Evolutionary conservation across 176 grass and related monocot genomes (phyloP), one percentile per base, ranked within the genome.

Genomic region (Otatea glauca): DNA sequence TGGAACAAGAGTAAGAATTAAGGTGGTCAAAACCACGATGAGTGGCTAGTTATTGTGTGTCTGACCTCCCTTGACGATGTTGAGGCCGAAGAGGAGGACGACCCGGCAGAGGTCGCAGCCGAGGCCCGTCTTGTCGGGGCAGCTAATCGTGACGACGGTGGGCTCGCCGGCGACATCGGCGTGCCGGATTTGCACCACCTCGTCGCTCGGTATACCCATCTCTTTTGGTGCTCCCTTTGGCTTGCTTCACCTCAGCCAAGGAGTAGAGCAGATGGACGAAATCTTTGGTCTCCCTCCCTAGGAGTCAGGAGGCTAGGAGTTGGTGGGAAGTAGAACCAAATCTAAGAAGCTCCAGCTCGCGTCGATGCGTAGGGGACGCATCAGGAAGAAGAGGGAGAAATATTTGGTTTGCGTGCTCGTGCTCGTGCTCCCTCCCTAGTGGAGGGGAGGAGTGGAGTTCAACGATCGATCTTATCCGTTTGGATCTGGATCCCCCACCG

Each of bases 11-110:
- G 54, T 7, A n/a, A 37, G 35, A 37, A 37, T 37, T 37, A 37
- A 37, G 35, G 35, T 37, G 35, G 35, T 37, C 35, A 37, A 37
- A 37, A 37, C 35, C 35, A 37, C 3, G 35, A 37, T 37, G 35
- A 37, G 35, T 20, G 20, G n/a, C 16, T n/a, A n/a, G 55, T 37
- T 37, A 37, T 58, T n/a, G 20, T 9, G 55, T 2, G 58, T 32
- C 18, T 25, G 58, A 94, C 92, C 92, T 84, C 94, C 94, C 82
- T 91, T 90, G 67, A 88, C 74, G 84, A 97, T 87, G 86, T 85
- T 97, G 65, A 97, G 89, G 35, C 94, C 92, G 79, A 97, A 97
- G 72, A 97, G 92, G 72, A 97, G 94, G 63, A 97, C 88, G 45
- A 89, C 58, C 10, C 94, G 90, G 88, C 94, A 97, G 39, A 97